phyloP scores from a whole-genome alignment of 176 grass and related monocot genomes.

The Pontederia paniculata region DNA sequence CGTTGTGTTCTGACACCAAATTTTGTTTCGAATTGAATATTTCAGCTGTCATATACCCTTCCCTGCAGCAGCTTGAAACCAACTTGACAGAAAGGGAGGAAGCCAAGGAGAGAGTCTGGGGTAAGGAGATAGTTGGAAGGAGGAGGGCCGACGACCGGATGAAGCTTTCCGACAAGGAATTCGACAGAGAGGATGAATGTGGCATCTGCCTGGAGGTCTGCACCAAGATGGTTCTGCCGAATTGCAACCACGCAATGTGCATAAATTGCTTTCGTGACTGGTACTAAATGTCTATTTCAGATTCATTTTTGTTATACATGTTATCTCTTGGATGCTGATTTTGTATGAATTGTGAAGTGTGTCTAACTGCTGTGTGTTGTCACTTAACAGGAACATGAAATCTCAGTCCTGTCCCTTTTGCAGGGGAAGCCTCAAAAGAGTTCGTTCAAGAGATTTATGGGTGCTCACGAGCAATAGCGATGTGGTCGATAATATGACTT shows the following conservation, averaged over 20 bases:
- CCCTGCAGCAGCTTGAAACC: conserved; percentile 9
- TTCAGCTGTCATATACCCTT: conserved; percentile 10
- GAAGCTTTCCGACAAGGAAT: conserved; percentile 53
- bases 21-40: neutral
- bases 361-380: no score
- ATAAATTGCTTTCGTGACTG: conserved; percentile 59
- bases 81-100: conserved; percentile 41
- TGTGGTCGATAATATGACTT: conserved; percentile 23
- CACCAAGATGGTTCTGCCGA: conserved; percentile 76
- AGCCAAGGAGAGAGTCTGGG: conserved; percentile 52
- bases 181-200: conserved; percentile 85
- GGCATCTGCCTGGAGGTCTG: conserved; percentile 75
- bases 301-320: no score
- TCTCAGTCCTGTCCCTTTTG: conserved; percentile 39
- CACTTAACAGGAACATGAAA: conserved; percentile 21
- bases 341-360: no score
- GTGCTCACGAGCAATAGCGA: conserved; percentile 28
- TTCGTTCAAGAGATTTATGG: conserved; percentile 32
- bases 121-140: conserved; percentile 56
- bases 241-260: conserved; percentile 70
- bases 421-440: conserved; percentile 34
- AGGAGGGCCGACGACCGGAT: conserved; percentile 39
- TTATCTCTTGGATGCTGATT: no score
- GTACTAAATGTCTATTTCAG: conserved; percentile 12
- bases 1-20: neutral